phyloP scores from a whole-genome alignment of 108 stramenopile genomes.

The Skeletonema potamos region DNA sequence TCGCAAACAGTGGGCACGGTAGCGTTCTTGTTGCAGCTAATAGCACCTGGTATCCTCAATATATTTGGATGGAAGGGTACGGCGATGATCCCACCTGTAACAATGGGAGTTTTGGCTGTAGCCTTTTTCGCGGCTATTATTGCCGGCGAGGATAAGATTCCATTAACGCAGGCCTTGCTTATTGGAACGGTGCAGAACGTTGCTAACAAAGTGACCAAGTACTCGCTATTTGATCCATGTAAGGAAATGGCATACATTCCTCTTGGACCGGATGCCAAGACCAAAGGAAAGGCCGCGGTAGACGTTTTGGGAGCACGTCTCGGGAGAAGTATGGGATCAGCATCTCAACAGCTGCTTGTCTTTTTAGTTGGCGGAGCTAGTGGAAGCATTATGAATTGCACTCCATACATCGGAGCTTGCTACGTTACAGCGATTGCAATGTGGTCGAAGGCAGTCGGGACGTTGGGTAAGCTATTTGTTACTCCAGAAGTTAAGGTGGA shows the following conservation, averaged over 20 bases:
- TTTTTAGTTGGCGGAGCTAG: slow-evolving; percentile 33
- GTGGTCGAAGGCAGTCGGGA: slow-evolving; percentile 45
- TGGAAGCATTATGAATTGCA: slow-evolving; percentile 48
- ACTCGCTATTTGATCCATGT: slow-evolving; percentile 50
- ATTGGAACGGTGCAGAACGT: slow-evolving; percentile 51
- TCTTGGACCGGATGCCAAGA: slow-evolving; percentile 47
- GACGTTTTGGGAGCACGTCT: slow-evolving; percentile 51
- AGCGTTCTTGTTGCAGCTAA: slow-evolving; percentile 43
- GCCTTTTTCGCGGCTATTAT: slow-evolving; percentile 34
- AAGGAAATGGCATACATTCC: slow-evolving; percentile 56
- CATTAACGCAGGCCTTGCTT: slow-evolving; percentile 38
- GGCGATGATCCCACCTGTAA: slow-evolving; percentile 44
- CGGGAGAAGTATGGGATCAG: slow-evolving; percentile 44
- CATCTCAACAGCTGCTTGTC: slow-evolving; percentile 44
- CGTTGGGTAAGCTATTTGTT: slow-evolving; percentile 43
- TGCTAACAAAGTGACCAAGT: slow-evolving; percentile 52
- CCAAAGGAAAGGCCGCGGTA: slow-evolving; percentile 50
- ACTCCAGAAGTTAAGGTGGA: slow-evolving; percentile 22
- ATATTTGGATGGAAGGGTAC: slow-evolving; percentile 47
- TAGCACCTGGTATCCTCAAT: slow-evolving; percentile 46
- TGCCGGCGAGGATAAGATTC: slow-evolving; percentile 36
- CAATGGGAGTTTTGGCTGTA: slow-evolving; percentile 43
- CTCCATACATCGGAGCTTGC: slow-evolving; percentile 37
- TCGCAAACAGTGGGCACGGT: slow-evolving; percentile 48
- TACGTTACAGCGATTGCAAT: slow-evolving; percentile 32